Conservation (phyloP, 164 flowering plant genomes). For the Macadamia tetraphylla region DNA sequence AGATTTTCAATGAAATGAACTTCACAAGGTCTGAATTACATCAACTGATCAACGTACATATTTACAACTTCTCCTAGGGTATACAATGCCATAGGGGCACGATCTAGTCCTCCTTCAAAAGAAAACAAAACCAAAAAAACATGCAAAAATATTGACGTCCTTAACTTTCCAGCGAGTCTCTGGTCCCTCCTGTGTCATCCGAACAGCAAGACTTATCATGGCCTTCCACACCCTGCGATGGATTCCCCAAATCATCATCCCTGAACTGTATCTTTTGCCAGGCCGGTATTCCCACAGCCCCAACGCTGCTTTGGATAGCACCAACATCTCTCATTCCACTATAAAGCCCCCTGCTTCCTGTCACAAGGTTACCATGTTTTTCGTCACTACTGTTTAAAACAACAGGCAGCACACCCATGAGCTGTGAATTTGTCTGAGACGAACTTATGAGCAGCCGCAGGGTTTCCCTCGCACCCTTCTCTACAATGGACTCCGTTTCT, state of each 20-base stretch:
- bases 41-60: not conserved
- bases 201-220: too few relatives aligned
- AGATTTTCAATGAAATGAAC: not conserved
- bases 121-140: too few relatives aligned
- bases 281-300: slow-evolving; percentile 32
- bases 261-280: not conserved
- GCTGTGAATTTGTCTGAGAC: slow-evolving; percentile 37
- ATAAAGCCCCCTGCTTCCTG: slow-evolving; percentile 60
- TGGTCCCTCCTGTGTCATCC: too few relatives aligned
- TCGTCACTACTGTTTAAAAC: slow-evolving; percentile 31
- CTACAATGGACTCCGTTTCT: slow-evolving; percentile 55
- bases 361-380: slow-evolving; percentile 23
- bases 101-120: too few relatives aligned
- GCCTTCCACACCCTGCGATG: not conserved
- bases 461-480: slow-evolving; percentile 86
- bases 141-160: not conserved
- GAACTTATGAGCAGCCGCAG: slow-evolving; percentile 70
- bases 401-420: slow-evolving; percentile 46
- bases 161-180: too few relatives aligned
- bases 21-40: not conserved
- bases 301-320: slow-evolving; percentile 36
- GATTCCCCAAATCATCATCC: not conserved
- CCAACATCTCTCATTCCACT: slow-evolving; percentile 39
- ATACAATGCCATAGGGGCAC: too few relatives aligned
- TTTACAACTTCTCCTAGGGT: not conserved